phyloP scores from a whole-genome alignment of 371 early-diverging fungal species.

The Mortierella sp. region DNA sequence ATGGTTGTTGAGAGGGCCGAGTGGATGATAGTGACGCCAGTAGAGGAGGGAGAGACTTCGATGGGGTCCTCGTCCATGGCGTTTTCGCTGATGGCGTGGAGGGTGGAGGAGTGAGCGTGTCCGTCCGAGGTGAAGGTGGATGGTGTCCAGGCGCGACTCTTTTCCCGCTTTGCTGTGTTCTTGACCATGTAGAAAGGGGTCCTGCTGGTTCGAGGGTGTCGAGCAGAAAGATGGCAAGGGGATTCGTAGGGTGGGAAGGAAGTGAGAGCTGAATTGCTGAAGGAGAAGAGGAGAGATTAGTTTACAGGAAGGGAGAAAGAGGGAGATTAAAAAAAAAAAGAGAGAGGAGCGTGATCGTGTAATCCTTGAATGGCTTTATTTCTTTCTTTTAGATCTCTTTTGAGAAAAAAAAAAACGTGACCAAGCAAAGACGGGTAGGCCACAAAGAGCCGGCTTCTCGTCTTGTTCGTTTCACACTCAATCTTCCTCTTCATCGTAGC shows the following conservation, averaged over 20 bases:
- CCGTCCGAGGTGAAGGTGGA: slow-evolving; percentile 36
- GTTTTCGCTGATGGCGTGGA: slow-evolving; percentile 45
- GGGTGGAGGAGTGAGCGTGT: slow-evolving; percentile 17
- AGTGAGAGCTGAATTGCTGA: background rate
- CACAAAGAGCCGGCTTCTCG: background rate
- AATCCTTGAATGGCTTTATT: background rate
- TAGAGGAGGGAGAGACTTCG: slow-evolving; percentile 1
- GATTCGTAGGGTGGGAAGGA: background rate
- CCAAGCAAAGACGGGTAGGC: background rate
- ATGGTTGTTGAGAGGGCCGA: slow-evolving; percentile 4
- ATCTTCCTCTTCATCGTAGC: background rate
- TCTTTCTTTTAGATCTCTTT: background rate
- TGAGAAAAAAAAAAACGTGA: background rate
- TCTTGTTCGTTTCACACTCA: background rate
- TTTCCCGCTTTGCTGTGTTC: slow-evolving; percentile 42
- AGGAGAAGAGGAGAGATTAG: background rate
- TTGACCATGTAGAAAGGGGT: slow-evolving; percentile 30
- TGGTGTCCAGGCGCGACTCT: slow-evolving; percentile 47
- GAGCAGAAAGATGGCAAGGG: background rate
- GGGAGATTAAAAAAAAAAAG: background rate
- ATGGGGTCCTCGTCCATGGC: slow-evolving; percentile 40
- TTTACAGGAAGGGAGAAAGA: background rate
- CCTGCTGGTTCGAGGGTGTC: background rate
- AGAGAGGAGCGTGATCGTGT: background rate
- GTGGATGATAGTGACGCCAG: slow-evolving; percentile 3